phyloP scores from a whole-genome alignment of 1,284 basidiomycete species.

The Trametes hirsuta region DNA sequence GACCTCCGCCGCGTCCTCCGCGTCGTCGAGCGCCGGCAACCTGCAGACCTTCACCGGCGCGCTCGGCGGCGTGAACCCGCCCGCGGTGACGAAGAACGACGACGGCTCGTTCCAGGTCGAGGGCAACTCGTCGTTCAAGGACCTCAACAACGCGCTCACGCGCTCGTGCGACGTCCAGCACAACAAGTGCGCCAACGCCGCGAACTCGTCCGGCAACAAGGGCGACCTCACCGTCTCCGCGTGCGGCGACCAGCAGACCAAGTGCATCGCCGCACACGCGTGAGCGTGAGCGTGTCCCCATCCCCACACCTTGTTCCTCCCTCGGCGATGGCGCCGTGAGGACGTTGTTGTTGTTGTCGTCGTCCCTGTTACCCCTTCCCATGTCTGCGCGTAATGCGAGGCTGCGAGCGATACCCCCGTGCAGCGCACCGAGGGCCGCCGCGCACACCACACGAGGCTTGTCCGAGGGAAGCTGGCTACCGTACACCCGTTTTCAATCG shows the following conservation, averaged over 20 bases:
- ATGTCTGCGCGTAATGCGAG: too few relatives aligned
- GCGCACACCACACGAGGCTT: background rate
- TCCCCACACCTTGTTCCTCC: too few relatives aligned
- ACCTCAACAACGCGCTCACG: slow-evolving; percentile 51
- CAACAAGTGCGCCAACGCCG: slow-evolving; percentile 47
- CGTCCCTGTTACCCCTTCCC: too few relatives aligned
- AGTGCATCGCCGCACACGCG: slow-evolving; percentile 42
- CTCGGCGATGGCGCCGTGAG: too few relatives aligned
- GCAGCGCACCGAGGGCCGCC: background rate
- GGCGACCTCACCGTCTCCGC: slow-evolving; percentile 49
- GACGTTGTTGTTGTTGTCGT: too few relatives aligned
- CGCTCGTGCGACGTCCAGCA: slow-evolving; percentile 66
- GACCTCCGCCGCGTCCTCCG: slow-evolving; percentile 28
- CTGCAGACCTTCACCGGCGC: slow-evolving; percentile 61
- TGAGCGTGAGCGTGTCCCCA: too few relatives aligned
- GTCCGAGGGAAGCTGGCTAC: slow-evolving; percentile 4
- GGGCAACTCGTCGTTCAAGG: slow-evolving; percentile 54
- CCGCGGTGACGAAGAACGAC: slow-evolving; percentile 49
- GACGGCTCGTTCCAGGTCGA: slow-evolving; percentile 49
- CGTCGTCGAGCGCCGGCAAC: slow-evolving; percentile 40
- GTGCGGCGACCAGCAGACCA: slow-evolving; percentile 52
- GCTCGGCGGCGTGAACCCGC: slow-evolving; percentile 49
- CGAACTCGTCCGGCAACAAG: slow-evolving; percentile 41
- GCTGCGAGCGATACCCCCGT: background rate
- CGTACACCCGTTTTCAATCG: background rate